Conservation (phyloP, 2,329 filamentous ascomycete species). For the Paraphaeosphaeria sporulosa region DNA sequence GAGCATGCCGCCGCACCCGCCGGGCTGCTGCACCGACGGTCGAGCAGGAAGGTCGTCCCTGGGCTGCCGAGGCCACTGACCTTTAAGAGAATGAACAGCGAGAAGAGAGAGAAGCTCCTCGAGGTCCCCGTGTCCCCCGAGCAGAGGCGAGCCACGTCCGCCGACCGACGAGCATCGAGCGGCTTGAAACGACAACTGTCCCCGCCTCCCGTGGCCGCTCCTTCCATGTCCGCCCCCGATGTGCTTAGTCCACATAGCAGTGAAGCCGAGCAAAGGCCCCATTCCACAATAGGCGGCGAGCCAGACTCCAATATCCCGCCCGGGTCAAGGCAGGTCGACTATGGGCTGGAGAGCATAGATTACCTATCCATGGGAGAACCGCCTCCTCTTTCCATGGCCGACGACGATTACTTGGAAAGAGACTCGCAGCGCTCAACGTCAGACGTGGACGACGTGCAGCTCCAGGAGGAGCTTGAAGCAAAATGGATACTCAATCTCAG, state of each 20-base stretch:
- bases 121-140: slow-evolving; percentile 68
- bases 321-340: slow-evolving; percentile 47
- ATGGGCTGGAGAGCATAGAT: slow-evolving; percentile 33
- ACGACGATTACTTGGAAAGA: slow-evolving; percentile 39
- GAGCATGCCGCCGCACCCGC: slow-evolving; percentile 24
- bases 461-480: slow-evolving; percentile 83
- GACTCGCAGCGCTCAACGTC: slow-evolving; percentile 44
- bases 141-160: slow-evolving; percentile 78
- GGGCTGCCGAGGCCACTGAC: slow-evolving; percentile 79
- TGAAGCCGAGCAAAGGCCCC: slow-evolving; percentile 31
- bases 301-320: slow-evolving; percentile 42
- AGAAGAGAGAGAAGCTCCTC: slow-evolving; percentile 75
- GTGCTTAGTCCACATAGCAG: slow-evolving; percentile 41
- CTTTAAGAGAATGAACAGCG: slow-evolving; percentile 83
- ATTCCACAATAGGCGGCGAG: slow-evolving; percentile 41
- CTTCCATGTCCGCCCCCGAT: slow-evolving; percentile 51
- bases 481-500: slow-evolving; percentile 97
- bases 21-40: slow-evolving; percentile 36
- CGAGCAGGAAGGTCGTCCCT: slow-evolving; percentile 71
- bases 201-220: slow-evolving; percentile 46
- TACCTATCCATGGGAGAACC: slow-evolving; percentile 29
- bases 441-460: slow-evolving; percentile 63
- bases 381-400: slow-evolving; percentile 37
- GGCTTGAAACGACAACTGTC: slow-evolving; percentile 55
- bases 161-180: slow-evolving; percentile 72